phyloP scores from a whole-genome alignment of 225 moss, liverwort and hornwort genomes.

The Rhytidiadelphus loreus region DNA sequence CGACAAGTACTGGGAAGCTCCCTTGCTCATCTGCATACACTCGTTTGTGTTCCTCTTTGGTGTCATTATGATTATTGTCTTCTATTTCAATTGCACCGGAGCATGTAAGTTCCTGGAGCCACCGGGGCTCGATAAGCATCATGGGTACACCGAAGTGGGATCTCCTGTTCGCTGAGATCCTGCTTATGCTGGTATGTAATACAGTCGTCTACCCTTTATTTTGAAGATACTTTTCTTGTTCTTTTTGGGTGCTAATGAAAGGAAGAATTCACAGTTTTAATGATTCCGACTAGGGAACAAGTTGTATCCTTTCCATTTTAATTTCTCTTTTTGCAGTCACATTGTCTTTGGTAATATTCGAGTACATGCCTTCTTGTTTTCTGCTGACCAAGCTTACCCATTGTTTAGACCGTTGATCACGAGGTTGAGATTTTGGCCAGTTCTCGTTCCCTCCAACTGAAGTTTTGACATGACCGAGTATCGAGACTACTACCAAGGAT shows the following conservation, averaged over 20 bases:
- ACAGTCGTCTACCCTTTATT: neutral
- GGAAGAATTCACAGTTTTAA: neutral
- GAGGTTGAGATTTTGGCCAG: neutral
- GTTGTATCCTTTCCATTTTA: neutral
- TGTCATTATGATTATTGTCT: conserved; percentile 9
- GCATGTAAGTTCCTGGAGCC: neutral
- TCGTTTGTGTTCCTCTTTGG: conserved; percentile 73
- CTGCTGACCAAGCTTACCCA: neutral
- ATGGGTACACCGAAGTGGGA: neutral
- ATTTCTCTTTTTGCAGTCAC: too few relatives aligned
- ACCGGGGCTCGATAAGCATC: neutral
- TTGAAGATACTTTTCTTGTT: neutral
- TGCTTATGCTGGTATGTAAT: neutral
- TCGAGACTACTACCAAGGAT: neutral
- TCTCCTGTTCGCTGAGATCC: neutral
- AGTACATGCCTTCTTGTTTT: neutral
- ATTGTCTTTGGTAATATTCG: neutral
- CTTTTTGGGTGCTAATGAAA: neutral
- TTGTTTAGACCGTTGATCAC: neutral
- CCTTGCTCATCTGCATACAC: conserved; percentile 51
- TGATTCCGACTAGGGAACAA: neutral
- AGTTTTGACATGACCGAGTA: neutral
- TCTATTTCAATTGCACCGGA: neutral
- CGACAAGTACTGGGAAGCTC: conserved; percentile 17
- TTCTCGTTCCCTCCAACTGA: neutral